Base-by-base conservation (phyloP, 2,329 filamentous ascomycete species). In the Alternaria novae-zelandiae region DNA sequence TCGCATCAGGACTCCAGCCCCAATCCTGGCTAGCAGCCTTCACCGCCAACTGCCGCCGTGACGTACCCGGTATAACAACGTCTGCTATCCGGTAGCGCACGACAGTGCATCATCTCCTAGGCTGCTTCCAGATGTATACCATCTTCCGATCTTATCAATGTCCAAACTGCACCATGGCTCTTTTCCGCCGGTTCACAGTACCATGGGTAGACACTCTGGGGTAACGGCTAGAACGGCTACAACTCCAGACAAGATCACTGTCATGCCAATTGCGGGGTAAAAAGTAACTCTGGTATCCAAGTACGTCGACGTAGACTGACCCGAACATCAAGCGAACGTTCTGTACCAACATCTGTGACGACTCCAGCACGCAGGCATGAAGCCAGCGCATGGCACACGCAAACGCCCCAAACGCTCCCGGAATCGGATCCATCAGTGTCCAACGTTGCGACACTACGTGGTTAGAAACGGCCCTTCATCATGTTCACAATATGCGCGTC, bases 11-110 rank as follows among this genome's bases (percentile, higher is more conserved):
- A 70, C 36, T 49, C 55, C 64, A 58, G 17, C 64, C 45, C 68
- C 59, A 28, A 50, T 65, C 65, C 28, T 26, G 66, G 67, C 57
- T 70, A 73, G 64, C 46, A 28, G 15, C 11, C n/a, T 56, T 62
- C 45, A 58, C 55, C 54, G 63, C 57, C 53, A 54, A 54, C 47
- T 44, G 55, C 45, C 30, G 20, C 32, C 36, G 55, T 51, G 55
- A 51, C 53, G 61, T 47, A 36, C n/a, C 44, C 46, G 51, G 21
- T 47, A 23, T 49, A 49, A 58, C 49, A 15, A 49, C 36, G 30
- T 51, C n/a, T 45, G 41, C 30, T 44, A 57, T 44, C 26, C 26
- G 11, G 57, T 41, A 60, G 53, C 20, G 43, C 32, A 44, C 43
- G 36, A 25, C 12, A 6, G n/a, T 54, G 51, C 30, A 43, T 54